Evolutionary conservation across 2,329 filamentous ascomycete species (phyloP).

Genomic region (Sporothrix pallida): DNA sequence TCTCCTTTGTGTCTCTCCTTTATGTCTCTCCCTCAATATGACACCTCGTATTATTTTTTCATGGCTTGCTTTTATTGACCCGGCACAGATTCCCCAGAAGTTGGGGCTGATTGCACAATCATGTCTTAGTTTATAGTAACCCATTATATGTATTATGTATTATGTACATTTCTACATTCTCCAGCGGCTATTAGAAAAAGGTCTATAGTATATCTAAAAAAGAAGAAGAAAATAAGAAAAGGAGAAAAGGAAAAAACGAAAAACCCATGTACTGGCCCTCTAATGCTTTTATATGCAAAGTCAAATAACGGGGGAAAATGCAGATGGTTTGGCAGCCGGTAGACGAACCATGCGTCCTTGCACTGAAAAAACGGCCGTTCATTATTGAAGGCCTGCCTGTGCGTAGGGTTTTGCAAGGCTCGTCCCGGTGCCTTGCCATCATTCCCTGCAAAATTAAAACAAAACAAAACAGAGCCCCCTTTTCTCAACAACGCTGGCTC

Average conservation of each 20-base stretch:
- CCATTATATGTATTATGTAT: neutral
- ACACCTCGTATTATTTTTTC: constrained; percentile 7
- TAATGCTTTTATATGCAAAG: constrained; percentile 11
- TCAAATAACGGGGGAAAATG: neutral
- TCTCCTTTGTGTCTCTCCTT: neutral
- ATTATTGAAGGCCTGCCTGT: neutral
- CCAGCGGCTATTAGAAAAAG: neutral
- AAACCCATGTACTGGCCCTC: neutral
- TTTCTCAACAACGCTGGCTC: neutral
- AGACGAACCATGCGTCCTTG: neutral
- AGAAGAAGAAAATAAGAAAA: too few species aligned
- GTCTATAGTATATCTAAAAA: neutral
- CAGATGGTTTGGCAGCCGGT: constrained; percentile 5
- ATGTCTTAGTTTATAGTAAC: constrained; percentile 19
- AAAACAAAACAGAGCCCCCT: neutral
- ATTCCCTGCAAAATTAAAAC: neutral
- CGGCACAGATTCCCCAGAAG: neutral
- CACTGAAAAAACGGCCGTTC: neutral
- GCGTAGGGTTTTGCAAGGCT: neutral
- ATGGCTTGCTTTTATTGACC: neutral
- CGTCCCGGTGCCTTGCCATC: neutral
- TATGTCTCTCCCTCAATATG: neutral
- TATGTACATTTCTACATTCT: neutral
- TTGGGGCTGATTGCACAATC: neutral
- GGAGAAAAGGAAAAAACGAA: neutral